Evolutionary conservation across 2,329 filamentous ascomycete species (phyloP).

Genomic region (Colletotrichum sp.): DNA sequence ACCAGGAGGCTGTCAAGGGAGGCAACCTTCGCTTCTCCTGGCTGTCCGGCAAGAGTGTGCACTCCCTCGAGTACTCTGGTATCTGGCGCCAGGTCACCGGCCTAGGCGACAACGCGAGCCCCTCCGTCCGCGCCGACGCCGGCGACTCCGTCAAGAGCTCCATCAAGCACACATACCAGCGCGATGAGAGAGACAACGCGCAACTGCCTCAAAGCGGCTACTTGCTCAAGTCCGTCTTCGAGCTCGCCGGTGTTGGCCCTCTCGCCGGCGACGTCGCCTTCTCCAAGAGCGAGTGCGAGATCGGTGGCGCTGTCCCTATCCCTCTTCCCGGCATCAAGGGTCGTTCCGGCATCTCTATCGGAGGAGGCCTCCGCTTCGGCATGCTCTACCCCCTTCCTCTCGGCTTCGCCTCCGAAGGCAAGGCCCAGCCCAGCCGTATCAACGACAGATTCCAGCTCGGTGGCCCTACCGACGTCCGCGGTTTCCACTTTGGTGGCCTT

Average conservation of each 20-base stretch:
- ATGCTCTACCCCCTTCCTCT: conserved; percentile 81
- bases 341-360: conserved; percentile 80
- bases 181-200: conserved; percentile 82
- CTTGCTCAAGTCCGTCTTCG: conserved; percentile 75
- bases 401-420: conserved; percentile 54
- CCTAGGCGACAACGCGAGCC: conserved; percentile 75
- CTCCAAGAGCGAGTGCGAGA: conserved; percentile 87
- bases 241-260: conserved; percentile 84
- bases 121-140: conserved; percentile 81
- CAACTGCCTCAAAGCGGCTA: conserved; percentile 85
- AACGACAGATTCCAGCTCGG: conserved; percentile 97
- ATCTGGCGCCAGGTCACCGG: conserved; percentile 90
- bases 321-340: conserved; percentile 70
- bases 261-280: conserved; percentile 92
- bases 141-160: conserved; percentile 92
- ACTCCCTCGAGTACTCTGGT: conserved; percentile 80
- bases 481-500: conserved; percentile 87
- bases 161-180: conserved; percentile 78
- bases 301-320: conserved; percentile 76
- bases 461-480: conserved; percentile 91
- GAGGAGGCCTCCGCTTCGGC: conserved; percentile 80
- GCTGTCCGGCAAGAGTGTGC: conserved; percentile 60
- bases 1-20: conserved; percentile 87
- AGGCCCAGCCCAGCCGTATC: conserved; percentile 73
- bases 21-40: conserved; percentile 79